phyloP scores from a whole-genome alignment of 2,329 filamentous ascomycete species.

The Claviceps paspali region DNA sequence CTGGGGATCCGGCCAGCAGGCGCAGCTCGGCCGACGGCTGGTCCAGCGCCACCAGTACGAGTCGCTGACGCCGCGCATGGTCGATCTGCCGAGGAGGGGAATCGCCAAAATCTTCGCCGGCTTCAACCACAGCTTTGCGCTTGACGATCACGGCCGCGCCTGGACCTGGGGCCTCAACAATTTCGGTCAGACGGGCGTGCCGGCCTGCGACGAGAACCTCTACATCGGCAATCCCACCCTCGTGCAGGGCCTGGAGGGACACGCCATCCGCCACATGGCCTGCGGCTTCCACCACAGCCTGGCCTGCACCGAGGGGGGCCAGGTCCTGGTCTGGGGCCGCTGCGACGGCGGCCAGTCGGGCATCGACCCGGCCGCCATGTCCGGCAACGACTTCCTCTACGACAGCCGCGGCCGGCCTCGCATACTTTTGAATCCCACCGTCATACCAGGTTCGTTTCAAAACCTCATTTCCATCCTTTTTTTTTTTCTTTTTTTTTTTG shows the following conservation, averaged over 20 bases:
- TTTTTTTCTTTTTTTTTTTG: background rate
- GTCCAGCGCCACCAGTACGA: constrained; percentile 33
- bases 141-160: constrained; percentile 46
- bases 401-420: constrained; percentile 4
- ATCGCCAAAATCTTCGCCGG: constrained; percentile 31
- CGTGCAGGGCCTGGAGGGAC: constrained; percentile 35
- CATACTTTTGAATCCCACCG: constrained; percentile 11
- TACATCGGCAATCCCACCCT: constrained; percentile 20
- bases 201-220: constrained; percentile 33
- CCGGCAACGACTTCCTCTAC: constrained; percentile 3
- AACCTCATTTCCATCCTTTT: too few species aligned
- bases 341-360: constrained; percentile 23
- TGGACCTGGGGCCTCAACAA: constrained; percentile 59
- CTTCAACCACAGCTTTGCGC: constrained; percentile 54
- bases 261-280: constrained; percentile 39
- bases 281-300: constrained; percentile 26
- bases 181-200: constrained; percentile 51
- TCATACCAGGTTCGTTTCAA: constrained; percentile 11
- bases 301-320: constrained; percentile 24
- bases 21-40: constrained; percentile 32
- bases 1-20: constrained; percentile 24
- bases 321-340: constrained; percentile 30
- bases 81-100: constrained; percentile 19
- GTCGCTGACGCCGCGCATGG: constrained; percentile 27
- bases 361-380: constrained; percentile 3